Percentiles rank a stretch among this genome's conserved stretches.
phyloP scores from a whole-genome alignment of 139 green algal species.

The Helicosporidium sp. region DNA sequence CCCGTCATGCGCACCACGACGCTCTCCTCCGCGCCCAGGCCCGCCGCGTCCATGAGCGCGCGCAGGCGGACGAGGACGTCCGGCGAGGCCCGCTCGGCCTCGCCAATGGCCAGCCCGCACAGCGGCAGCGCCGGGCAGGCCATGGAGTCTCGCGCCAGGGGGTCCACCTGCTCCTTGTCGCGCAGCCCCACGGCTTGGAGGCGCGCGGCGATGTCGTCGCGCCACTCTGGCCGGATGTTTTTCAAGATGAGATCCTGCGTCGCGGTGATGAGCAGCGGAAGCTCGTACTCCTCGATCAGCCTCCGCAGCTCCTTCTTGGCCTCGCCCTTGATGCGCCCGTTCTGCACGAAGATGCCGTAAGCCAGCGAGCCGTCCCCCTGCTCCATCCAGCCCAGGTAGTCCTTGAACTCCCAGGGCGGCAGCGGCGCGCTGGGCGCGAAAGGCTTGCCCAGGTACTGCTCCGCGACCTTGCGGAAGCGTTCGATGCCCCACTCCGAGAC shows the following conservation, averaged over 20 bases:
- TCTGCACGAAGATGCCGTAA: slow-evolving; percentile 87
- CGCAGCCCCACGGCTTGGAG: slow-evolving; percentile 30
- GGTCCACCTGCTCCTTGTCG: slow-evolving; percentile 50
- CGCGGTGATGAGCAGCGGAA: slow-evolving; percentile 50
- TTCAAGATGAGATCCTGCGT: slow-evolving; percentile 88
- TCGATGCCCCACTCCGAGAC: slow-evolving; percentile 87
- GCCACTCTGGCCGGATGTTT: slow-evolving; percentile 68
- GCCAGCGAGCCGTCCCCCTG: slow-evolving; percentile 74
- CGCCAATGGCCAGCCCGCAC: slow-evolving; percentile 87
- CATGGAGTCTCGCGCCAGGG: slow-evolving; percentile 66
- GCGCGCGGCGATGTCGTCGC: slow-evolving; percentile 53
- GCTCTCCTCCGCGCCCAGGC: slow-evolving; percentile 33
- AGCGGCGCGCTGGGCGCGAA: slow-evolving; percentile 45
- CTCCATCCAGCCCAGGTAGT: slow-evolving; percentile 93
- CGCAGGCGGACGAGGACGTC: slow-evolving; percentile 61
- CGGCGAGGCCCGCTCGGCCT: slow-evolving; percentile 87
- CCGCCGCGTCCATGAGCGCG: slow-evolving; percentile 43
- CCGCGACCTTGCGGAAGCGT: slow-evolving; percentile 71
- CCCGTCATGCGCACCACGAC: slow-evolving; percentile 92
- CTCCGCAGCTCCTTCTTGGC: slow-evolving; percentile 60
- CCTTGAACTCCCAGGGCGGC: slow-evolving; percentile 80
- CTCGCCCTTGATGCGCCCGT: slow-evolving; percentile 69
- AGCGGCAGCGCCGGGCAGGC: slow-evolving; percentile 92
- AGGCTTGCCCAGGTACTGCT: slow-evolving; percentile 92
- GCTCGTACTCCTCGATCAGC: slow-evolving; percentile 61